Evolutionary conservation across 306 rosid species (phyloP).

Genomic region (Vicia sativa): DNA sequence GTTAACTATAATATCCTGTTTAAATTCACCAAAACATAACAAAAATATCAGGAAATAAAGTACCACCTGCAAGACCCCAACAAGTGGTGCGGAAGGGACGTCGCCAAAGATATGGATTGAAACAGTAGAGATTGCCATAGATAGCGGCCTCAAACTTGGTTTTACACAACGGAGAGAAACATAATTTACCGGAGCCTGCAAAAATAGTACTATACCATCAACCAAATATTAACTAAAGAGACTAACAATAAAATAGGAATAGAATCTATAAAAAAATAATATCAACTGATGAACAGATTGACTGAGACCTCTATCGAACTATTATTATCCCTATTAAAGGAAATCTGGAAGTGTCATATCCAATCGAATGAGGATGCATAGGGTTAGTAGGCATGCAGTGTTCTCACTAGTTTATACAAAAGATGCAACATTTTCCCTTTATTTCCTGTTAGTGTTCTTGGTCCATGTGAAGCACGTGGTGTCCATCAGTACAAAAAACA

Average conservation of each 20-base stretch:
- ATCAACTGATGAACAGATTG: conserved; percentile 13
- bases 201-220: conserved; percentile 40
- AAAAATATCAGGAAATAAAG: conserved; percentile 35
- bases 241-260: conserved; percentile 22
- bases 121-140: conserved; percentile 92
- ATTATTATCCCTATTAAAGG: conserved; percentile 2
- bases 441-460: background rate
- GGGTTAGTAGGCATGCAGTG: background rate
- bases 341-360: conserved; percentile 10
- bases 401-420: conserved; percentile 7
- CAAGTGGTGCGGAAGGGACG: conserved; percentile 97
- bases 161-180: conserved; percentile 76
- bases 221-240: conserved; percentile 26
- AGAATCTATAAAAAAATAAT: conserved; percentile 14
- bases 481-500: background rate
- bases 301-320: conserved; percentile 14
- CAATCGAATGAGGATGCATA: conserved; percentile 25
- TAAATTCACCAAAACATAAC: background rate
- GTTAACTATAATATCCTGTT: conserved; percentile 30
- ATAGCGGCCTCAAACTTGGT: conserved; percentile 84
- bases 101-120: conserved; percentile 90
- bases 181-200: conserved; percentile 95
- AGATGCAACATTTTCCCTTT: background rate
- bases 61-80: conserved; percentile 84
- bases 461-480: background rate